Base-by-base conservation (phyloP, 148 eudicot species). In the Chenopodium formosanum region DNA sequence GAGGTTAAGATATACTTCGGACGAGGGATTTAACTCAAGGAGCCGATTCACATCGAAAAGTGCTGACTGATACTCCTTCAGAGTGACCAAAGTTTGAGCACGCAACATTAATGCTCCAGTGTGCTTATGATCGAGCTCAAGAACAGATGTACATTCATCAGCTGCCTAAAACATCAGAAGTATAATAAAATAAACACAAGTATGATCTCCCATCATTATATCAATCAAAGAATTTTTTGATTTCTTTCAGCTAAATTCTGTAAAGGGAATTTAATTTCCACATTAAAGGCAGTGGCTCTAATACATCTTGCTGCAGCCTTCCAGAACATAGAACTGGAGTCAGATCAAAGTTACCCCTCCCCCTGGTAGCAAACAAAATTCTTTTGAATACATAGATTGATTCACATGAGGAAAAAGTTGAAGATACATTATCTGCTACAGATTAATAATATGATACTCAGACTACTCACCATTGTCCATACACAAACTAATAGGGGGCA, bases 71-170 rank as follows among this genome's bases (percentile, higher is more conserved):
- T 93, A 95, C 88, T 95, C 92, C 86, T 93, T 92, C 37, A 95
- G 90, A 52, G 97, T 93, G 81, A 95, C 96, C 72, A 95, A 86
- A 79, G 96, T 95, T 84, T 95, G 98, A 80, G 98, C 97, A 34
- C 97, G 96, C 89, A 95, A 82, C 98, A 95, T 93, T 70, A 93
- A 79, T 52, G 98, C 98, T 82, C 97, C 97, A 27, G 96, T 92
- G 89, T 95, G 98, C 27, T 91, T 88, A 70, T 87, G 78, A 87
- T 95, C 97, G 70, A 95, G 92, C 92, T 93, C 96, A 78, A 95
- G 96, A 82, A 95, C 98, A 73, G 90, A 92, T 2, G 97, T 91
- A 84, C 98, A 93, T 83, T 95, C 98, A 68, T 89, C 91, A 77
- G 98, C 93, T 76, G 97, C 98, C 98, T 95, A 86, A 71, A 85